Evolutionary conservation across 1,284 basidiomycete species (phyloP).

Genomic region (Rhodotorula glutinis): DNA sequence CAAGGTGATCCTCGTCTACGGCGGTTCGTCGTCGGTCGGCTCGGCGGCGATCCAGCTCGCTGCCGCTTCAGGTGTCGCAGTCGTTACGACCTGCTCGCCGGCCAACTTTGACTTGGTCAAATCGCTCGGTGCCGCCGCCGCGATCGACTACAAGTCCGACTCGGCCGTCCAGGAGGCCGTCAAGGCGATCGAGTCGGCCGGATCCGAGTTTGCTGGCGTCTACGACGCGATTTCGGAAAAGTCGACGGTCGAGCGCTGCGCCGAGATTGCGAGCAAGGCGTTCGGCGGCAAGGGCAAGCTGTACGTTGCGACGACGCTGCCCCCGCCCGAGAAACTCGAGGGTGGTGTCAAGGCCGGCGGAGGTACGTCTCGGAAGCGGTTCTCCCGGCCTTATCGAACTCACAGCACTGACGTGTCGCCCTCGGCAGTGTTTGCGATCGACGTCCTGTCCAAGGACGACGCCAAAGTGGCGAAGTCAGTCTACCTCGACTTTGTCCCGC

Average conservation of each 20-base stretch:
- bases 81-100: constrained; percentile 36
- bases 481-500: constrained; percentile 32
- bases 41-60: constrained; percentile 46
- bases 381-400: background rate
- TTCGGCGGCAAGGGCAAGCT: constrained; percentile 19
- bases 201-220: constrained; percentile 27
- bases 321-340: constrained; percentile 22
- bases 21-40: constrained; percentile 46
- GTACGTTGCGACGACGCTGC: constrained; percentile 34
- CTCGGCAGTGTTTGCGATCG: constrained; percentile 15
- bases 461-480: constrained; percentile 16
- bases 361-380: constrained; percentile 7
- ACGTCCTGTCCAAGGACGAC: background rate
- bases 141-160: constrained; percentile 34
- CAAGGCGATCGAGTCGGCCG: constrained; percentile 10
- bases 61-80: constrained; percentile 28
- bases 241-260: constrained; percentile 18
- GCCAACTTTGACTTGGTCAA: constrained; percentile 37
- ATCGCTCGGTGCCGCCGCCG: constrained; percentile 32
- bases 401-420: background rate
- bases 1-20: constrained; percentile 45
- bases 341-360: constrained; percentile 23
- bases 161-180: constrained; percentile 29
- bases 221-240: constrained; percentile 35
- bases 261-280: constrained; percentile 18